Conservation (phyloP, 2,329 filamentous ascomycete species). For the Neurospora sp. region DNA sequence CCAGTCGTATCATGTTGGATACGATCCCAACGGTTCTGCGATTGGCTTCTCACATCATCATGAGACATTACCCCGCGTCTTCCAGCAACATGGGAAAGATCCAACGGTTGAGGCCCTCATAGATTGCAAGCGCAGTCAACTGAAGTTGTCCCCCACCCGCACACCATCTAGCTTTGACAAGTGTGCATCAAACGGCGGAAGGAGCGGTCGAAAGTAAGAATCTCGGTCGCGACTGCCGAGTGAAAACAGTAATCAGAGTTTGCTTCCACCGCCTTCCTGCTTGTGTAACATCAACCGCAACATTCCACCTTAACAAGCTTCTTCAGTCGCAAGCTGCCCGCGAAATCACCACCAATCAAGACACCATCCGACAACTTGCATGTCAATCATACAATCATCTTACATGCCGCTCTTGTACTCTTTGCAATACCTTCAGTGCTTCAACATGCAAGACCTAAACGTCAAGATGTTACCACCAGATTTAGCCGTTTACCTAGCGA, state of each 20-base stretch:
- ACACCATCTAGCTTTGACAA: background rate
- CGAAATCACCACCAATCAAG: background rate
- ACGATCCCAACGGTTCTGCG: background rate
- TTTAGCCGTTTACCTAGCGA: background rate
- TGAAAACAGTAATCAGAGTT: background rate
- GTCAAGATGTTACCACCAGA: no score
- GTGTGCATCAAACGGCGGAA: background rate
- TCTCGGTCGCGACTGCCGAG: background rate
- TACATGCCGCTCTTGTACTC: background rate
- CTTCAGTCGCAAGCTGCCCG: background rate
- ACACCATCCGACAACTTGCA: background rate
- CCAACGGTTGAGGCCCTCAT: background rate
- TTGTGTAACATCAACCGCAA: background rate
- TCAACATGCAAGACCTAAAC: no score
- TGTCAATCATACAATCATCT: background rate
- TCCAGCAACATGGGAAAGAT: background rate
- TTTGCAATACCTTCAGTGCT: background rate
- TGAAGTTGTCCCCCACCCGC: background rate
- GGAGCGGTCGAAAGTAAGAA: background rate
- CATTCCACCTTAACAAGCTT: background rate
- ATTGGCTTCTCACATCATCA: background rate
- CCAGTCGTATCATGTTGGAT: no score
- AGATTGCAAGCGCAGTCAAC: background rate
- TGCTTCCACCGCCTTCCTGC: background rate
- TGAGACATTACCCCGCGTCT: background rate